Percentiles rank a stretch among this genome's conserved stretches.
Evolutionary conservation across 768 basidiomycete species (phyloP).

Genomic region (Termitomyces sp.): DNA sequence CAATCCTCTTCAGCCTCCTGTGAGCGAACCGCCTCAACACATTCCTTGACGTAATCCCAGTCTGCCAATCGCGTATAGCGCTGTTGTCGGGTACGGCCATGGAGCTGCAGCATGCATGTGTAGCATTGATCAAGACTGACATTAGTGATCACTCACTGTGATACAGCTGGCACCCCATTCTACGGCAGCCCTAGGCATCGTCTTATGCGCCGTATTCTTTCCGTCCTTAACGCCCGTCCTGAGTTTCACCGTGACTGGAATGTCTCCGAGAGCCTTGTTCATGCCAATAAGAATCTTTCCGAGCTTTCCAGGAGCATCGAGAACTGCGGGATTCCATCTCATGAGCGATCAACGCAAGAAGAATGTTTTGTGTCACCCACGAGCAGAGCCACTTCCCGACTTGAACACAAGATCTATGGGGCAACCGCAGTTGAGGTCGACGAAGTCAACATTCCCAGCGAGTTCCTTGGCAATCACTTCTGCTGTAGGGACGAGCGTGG

Average conservation of each 20-base stretch:
- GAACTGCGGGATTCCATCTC: conserved; percentile 43
- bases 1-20: conserved; percentile 68
- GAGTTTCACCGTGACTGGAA: conserved; percentile 89
- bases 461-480: conserved; percentile 77
- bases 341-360: not conserved
- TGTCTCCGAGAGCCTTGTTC: conserved; percentile 85
- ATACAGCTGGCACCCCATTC: conserved; percentile 47
- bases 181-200: conserved; percentile 74
- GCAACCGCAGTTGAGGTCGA: conserved; percentile 95
- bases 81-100: conserved; percentile 93
- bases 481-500: conserved; percentile 71
- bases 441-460: conserved; percentile 72
- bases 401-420: conserved; percentile 97
- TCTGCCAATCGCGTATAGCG: conserved; percentile 91
- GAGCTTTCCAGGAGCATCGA: conserved; percentile 78
- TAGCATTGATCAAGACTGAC: not conserved
- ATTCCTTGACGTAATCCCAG: conserved; percentile 90
- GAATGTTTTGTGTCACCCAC: conserved; percentile 41
- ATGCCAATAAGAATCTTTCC: conserved; percentile 89
- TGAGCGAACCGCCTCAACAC: conserved; percentile 75
- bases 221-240: conserved; percentile 91
- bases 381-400: conserved; percentile 83
- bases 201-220: conserved; percentile 82
- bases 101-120: conserved; percentile 53
- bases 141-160: conserved; percentile 28